Conservation (phyloP, 768 basidiomycete species). For the Lactarius evosmus region DNA sequence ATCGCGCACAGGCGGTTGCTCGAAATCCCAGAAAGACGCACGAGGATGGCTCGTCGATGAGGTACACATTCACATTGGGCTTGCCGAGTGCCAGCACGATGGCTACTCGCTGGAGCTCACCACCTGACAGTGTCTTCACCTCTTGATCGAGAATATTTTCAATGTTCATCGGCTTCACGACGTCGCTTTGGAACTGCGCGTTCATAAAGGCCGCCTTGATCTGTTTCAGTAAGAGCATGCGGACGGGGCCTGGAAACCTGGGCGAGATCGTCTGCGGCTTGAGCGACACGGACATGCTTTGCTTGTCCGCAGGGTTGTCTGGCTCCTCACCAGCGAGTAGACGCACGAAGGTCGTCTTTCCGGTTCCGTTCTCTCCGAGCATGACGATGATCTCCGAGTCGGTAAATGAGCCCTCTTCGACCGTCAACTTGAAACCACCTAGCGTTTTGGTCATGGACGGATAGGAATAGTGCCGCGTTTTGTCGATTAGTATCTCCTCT, state of each 20-base stretch:
- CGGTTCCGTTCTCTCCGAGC: constrained; percentile 98
- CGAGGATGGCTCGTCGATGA: constrained; percentile 93
- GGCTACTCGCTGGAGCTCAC: constrained; percentile 96
- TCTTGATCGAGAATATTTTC: constrained; percentile 97
- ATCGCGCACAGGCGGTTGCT: background rate
- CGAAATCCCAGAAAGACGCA: constrained; percentile 29
- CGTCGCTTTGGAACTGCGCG: constrained; percentile 98
- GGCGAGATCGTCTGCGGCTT: constrained; percentile 99
- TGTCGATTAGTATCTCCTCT: constrained; percentile 83
- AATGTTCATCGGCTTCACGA: constrained; percentile 94
- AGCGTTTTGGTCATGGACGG: constrained; percentile 97
- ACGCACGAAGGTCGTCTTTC: constrained; percentile 98
- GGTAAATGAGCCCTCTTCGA: constrained; percentile 88
- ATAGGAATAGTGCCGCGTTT: constrained; percentile 87
- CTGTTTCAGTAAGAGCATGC: constrained; percentile 89
- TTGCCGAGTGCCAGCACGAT: constrained; percentile 92
- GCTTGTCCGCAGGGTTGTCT: constrained; percentile 78
- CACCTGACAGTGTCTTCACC: constrained; percentile 96
- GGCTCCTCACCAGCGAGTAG: constrained; percentile 91
- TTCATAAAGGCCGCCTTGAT: constrained; percentile 98
- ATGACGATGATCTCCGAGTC: constrained; percentile 99
- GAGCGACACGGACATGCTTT: constrained; percentile 82
- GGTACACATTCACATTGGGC: constrained; percentile 81
- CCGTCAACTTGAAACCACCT: constrained; percentile 91
- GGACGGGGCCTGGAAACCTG: constrained; percentile 95